phyloP scores from a whole-genome alignment of 352 stramenopile species.

The Globisporangium ultimum region DNA sequence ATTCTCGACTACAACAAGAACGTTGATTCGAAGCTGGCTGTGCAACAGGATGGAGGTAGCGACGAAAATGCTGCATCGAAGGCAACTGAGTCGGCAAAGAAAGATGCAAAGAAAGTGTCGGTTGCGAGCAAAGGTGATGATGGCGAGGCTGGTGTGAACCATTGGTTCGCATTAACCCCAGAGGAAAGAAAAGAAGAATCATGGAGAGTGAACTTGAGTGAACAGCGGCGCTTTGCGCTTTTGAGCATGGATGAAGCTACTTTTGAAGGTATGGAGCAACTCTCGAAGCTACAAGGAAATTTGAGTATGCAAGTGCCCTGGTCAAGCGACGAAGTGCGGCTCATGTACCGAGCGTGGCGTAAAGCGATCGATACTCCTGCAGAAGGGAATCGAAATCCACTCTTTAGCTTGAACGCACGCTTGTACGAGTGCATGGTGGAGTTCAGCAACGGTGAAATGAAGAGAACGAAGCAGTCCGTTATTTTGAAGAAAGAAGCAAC shows the following conservation, averaged over 20 bases:
- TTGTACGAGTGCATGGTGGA: constrained; percentile 9
- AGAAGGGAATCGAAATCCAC: not conserved
- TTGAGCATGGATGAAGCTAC: constrained; percentile 8
- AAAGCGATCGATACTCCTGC: constrained; percentile 3
- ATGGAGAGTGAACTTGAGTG: not conserved
- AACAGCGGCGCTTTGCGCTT: constrained; percentile 12
- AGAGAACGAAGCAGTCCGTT: constrained; percentile 13
- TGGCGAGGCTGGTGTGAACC: no score
- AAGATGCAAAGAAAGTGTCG: no score
- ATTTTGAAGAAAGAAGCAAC: constrained; percentile 13
- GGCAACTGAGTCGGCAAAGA: no score
- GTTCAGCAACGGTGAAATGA: constrained; percentile 2
- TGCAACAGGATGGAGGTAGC: no score
- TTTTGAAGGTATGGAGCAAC: constrained; percentile 11
- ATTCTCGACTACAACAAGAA: constrained; percentile 3
- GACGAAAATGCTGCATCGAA: no score
- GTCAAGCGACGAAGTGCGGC: constrained; percentile 7
- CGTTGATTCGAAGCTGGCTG: no score
- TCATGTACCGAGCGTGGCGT: constrained; percentile 13
- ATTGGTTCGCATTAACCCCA: no score
- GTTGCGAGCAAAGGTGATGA: no score
- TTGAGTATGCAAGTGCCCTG: constrained; percentile 11
- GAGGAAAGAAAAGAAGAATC: no score
- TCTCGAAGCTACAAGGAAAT: constrained; percentile 9
- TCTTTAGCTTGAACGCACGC: constrained; percentile 12